Evolutionary conservation across 441 rosid species (phyloP).

Genomic region (Eugenia klotzschiana): DNA sequence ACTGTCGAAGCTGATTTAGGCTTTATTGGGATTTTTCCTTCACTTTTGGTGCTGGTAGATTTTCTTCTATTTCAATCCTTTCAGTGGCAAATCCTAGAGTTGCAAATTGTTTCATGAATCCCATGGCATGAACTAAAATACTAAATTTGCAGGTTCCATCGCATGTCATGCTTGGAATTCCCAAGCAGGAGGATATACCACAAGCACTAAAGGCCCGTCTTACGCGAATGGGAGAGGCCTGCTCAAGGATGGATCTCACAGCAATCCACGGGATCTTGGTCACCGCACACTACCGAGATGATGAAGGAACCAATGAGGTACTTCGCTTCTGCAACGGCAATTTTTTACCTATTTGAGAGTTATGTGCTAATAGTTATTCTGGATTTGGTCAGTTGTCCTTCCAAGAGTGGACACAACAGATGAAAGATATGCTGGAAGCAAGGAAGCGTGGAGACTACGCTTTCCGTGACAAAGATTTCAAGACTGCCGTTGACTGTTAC

Average conservation of each 20-base stretch:
- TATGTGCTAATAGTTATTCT: constrained; percentile 1
- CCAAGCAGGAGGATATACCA: constrained; percentile 28
- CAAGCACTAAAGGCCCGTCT: constrained; percentile 32
- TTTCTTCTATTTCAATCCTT: neutral
- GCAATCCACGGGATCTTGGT: constrained; percentile 60
- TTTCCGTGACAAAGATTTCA: constrained; percentile 57
- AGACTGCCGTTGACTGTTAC: constrained; percentile 53
- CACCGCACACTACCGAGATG: constrained; percentile 47
- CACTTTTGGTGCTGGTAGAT: neutral
- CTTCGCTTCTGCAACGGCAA: neutral
- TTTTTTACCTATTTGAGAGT: neutral
- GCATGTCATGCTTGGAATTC: constrained; percentile 34
- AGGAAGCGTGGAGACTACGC: constrained; percentile 65
- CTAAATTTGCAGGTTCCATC: constrained; percentile 40
- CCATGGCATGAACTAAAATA: neutral
- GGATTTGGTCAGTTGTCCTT: constrained; percentile 42
- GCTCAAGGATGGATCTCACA: constrained; percentile 58
- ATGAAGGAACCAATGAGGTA: constrained; percentile 60
- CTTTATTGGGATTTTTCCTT: neutral
- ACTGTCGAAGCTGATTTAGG: neutral
- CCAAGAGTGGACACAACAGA: constrained; percentile 74
- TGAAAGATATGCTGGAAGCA: constrained; percentile 53
- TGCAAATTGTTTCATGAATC: neutral
- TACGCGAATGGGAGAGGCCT: constrained; percentile 69
- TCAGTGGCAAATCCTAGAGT: neutral